Evolutionary conservation across 164 flowering plant species (phyloP).

Genomic region (Annona cherimola): DNA sequence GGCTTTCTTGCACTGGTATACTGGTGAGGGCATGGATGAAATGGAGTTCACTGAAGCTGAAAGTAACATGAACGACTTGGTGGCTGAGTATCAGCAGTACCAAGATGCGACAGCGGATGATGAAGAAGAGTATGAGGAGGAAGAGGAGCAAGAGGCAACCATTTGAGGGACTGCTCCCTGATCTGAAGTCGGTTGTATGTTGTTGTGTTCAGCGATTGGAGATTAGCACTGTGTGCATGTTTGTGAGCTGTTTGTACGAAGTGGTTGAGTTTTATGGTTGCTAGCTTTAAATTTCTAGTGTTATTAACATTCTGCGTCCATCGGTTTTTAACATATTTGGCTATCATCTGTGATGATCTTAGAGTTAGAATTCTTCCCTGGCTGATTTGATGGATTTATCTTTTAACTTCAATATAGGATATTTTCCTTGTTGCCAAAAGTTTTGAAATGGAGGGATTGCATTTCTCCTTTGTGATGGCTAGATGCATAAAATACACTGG

Average conservation of each 20-base stretch:
- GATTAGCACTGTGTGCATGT: background rate
- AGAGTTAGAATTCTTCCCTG: no score
- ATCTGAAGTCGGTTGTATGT: background rate
- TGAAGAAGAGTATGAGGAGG: slow-evolving; percentile 13
- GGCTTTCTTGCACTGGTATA: slow-evolving; percentile 14
- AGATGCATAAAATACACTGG: no score
- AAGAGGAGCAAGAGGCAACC: slow-evolving; percentile 11
- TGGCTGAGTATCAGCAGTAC: slow-evolving; percentile 9
- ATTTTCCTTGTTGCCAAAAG: no score
- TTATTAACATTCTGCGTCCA: background rate
- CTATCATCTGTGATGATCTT: no score
- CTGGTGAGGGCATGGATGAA: slow-evolving; percentile 14
- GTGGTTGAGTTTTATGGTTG: background rate
- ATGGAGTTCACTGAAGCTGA: slow-evolving; percentile 12
- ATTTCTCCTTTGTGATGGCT: no score
- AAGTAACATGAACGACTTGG: slow-evolving; percentile 9
- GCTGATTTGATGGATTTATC: no score
- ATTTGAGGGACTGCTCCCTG: background rate
- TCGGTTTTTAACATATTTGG: no score
- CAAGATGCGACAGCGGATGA: slow-evolving; percentile 21
- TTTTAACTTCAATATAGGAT: no score
- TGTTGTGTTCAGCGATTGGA: background rate
- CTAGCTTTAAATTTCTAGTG: background rate
- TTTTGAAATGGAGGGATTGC: no score
- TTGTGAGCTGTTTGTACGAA: background rate